Evolutionary conservation across 225 moss, liverwort and hornwort species (phyloP), one percentile per base, ranked within the genome.

Genomic region (Anthoceros angustus): DNA sequence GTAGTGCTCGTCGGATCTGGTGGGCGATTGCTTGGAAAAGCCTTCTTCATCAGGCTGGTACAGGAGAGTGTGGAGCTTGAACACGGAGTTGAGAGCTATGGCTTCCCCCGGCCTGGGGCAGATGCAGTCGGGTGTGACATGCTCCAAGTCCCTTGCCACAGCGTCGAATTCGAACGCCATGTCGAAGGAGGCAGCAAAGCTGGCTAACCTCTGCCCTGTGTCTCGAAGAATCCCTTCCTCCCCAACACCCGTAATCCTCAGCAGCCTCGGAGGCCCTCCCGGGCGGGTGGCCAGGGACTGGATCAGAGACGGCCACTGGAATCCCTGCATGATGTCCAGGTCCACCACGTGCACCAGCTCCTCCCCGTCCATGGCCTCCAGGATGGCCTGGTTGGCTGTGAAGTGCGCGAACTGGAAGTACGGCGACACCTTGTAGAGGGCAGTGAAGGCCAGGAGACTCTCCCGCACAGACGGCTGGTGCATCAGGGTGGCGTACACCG

Each of bases 341-440:
- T 94, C 94, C 63, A 94, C 75, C 25, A 94, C 78, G 69, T 94
- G 94, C 71, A 94, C 88, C 48, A 78, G 72, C 43, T 25, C 61
- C 50, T 70, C 77, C 0, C 73, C 86, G 18, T 82, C 80, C 8
- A 86, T 67, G 0, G 94, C 84, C 62, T 94, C 94, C 45, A 90
- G 49, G 45, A 94, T 90, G 2, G 87, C 94, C 71, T 94, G 94
- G 42, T 94, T 94, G 5, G 94, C 90, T 0, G 94, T 90, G 73
- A 94, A 90, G 67, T 94, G 94, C 6, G 91, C 90, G 40, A 94
- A 94, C 76, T 87, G 86, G 69, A 94, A 86, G 67, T 86, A 94
- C 0, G 94, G 94, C 24, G 86, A 80, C 2, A 88, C 85, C 64
- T 83, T 88, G 88, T 94, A 87, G 10, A 94, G 82, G 0, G 83